Evolutionary conservation across 176 grass and related monocot species (phyloP).

Genomic region (Elymus sibiricus): DNA sequence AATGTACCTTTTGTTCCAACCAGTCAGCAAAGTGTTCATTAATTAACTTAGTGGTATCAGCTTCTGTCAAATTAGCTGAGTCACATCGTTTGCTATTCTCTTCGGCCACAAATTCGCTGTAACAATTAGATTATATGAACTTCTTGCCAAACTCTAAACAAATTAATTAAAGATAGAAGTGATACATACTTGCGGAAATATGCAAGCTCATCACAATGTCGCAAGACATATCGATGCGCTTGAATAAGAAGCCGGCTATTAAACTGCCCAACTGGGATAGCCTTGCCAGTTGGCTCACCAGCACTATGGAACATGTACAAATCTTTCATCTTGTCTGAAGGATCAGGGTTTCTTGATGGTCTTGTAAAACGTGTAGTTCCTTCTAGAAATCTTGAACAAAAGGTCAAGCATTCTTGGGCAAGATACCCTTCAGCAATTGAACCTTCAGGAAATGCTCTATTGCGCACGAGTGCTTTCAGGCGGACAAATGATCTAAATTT

Average conservation of each 20-base stretch:
- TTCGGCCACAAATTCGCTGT: too few species aligned
- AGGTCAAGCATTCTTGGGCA: slow-evolving; percentile 12
- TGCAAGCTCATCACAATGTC: background rate
- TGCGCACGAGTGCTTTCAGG: slow-evolving; percentile 5
- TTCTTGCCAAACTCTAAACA: too few species aligned
- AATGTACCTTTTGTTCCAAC: too few species aligned
- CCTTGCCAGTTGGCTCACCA: background rate
- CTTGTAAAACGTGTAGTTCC: background rate
- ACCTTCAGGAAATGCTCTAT: slow-evolving; percentile 17
- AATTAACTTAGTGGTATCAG: too few species aligned
- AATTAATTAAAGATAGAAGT: background rate
- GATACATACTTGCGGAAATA: background rate
- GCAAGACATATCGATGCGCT: background rate
- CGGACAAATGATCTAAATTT: background rate
- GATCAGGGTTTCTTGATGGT: background rate
- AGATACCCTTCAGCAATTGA: slow-evolving; percentile 32
- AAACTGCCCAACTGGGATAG: background rate
- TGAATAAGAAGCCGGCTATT: background rate
- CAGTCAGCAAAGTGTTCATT: too few species aligned
- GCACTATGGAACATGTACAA: background rate
- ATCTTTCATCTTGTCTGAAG: background rate
- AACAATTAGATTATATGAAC: too few species aligned
- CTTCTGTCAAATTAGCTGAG: too few species aligned
- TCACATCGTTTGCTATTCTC: too few species aligned
- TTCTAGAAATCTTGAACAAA: slow-evolving; percentile 17